Evolutionary conservation across 2,329 filamentous ascomycete genomes (phyloP).

Genomic region (Pestalotiopsis sp.): DNA sequence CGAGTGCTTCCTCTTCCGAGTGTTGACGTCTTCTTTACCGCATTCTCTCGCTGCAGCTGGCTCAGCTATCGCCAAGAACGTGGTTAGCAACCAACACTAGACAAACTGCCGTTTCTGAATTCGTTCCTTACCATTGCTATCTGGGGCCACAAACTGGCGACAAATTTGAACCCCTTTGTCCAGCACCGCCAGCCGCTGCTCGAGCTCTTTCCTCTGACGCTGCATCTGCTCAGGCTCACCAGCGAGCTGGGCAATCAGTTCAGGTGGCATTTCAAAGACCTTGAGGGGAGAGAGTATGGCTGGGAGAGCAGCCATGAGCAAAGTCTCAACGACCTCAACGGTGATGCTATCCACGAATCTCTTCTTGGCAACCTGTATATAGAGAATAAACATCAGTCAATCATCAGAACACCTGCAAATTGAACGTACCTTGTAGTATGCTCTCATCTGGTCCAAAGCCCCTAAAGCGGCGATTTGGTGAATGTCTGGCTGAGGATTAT

Average conservation of each 20-base stretch:
- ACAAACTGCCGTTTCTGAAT: not conserved
- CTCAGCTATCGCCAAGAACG: not conserved
- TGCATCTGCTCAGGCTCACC: constrained; percentile 31
- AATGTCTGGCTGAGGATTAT: too few species aligned
- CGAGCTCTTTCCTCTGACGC: constrained; percentile 36
- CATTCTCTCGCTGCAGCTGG: not conserved
- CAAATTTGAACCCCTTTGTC: constrained; percentile 38
- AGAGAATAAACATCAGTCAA: too few species aligned
- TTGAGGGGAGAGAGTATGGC: constrained; percentile 41
- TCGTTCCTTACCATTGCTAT: not conserved
- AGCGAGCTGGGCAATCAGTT: constrained; percentile 38
- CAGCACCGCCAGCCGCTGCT: constrained; percentile 39
- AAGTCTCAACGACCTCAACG: constrained; percentile 43
- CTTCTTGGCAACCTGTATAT: constrained; percentile 42
- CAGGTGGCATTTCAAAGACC: constrained; percentile 37
- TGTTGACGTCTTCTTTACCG: not conserved
- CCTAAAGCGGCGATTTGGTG: too few species aligned
- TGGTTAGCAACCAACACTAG: not conserved
- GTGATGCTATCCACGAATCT: constrained; percentile 46
- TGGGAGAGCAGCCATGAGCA: constrained; percentile 36
- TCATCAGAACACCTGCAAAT: too few species aligned
- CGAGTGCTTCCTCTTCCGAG: too few species aligned
- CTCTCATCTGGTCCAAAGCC: too few species aligned
- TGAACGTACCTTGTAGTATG: too few species aligned
- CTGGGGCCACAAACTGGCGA: constrained; percentile 33